Evolutionary conservation across 2,329 filamentous ascomycete species (phyloP).

Genomic region (Gyromitra esculenta): DNA sequence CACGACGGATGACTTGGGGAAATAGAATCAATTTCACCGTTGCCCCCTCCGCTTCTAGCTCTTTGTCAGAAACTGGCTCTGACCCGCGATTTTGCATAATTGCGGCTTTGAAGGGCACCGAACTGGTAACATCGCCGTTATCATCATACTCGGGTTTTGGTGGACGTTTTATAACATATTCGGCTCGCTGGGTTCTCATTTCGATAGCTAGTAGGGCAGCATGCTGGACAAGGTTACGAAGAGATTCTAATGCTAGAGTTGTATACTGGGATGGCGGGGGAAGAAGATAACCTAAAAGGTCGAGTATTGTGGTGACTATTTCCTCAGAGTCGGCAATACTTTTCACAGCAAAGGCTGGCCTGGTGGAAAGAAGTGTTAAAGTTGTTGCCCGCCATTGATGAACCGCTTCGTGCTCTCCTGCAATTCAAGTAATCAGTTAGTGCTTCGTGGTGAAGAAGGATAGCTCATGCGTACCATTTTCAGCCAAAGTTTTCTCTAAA

Average conservation of each 20-base stretch:
- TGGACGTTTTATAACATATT: slow-evolving; percentile 98
- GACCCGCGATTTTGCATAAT: slow-evolving; percentile 86
- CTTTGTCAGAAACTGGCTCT: slow-evolving; percentile 66
- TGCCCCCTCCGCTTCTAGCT: slow-evolving; percentile 78
- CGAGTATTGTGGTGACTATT: slow-evolving; percentile 90
- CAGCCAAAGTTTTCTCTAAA: slow-evolving; percentile 87
- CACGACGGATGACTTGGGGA: slow-evolving; percentile 95
- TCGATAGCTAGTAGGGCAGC: slow-evolving; percentile 92
- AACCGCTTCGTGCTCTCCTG: slow-evolving; percentile 77
- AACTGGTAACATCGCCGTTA: slow-evolving; percentile 86
- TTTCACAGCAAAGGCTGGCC: slow-evolving; percentile 81
- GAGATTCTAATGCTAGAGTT: slow-evolving; percentile 80
- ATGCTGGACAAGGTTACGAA: slow-evolving; percentile 85
- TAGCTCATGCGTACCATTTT: slow-evolving; percentile 69
- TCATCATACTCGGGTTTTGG: slow-evolving; percentile 93
- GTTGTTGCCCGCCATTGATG: slow-evolving; percentile 97
- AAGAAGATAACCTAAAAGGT: slow-evolving; percentile 82
- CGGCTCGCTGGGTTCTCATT: slow-evolving; percentile 95
- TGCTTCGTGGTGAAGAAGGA: background rate
- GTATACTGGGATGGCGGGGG: slow-evolving; percentile 85
- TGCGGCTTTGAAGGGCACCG: slow-evolving; percentile 88
- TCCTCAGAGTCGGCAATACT: slow-evolving; percentile 91
- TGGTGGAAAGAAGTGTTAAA: slow-evolving; percentile 83
- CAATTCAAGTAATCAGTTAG: slow-evolving; percentile 15
- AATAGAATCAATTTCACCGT: slow-evolving; percentile 93